Evolutionary conservation across 805 yeast species (phyloP).

Genomic region (Kurtzmaniella cleridarum): DNA sequence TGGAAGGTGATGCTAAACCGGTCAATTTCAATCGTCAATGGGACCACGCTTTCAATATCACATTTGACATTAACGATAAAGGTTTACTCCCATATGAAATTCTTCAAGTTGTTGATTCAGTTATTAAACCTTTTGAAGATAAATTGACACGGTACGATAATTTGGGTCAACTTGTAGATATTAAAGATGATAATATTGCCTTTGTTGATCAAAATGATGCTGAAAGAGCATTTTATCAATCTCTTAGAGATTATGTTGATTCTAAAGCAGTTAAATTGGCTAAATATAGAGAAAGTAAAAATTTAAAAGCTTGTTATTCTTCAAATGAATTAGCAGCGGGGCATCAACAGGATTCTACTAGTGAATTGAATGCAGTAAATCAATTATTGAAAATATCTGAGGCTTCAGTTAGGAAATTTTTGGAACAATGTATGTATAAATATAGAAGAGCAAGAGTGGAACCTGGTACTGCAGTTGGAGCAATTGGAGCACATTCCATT

Average conservation of each 20-base stretch:
- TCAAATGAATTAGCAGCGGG: constrained; percentile 24
- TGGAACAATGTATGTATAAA: constrained; percentile 72
- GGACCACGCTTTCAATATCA: constrained; percentile 82
- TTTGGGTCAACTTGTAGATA: constrained; percentile 50
- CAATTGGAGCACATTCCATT: constrained; percentile 97
- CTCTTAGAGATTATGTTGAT: constrained; percentile 60
- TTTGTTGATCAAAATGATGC: constrained; percentile 83
- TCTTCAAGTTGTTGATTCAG: constrained; percentile 44
- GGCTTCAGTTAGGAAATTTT: constrained; percentile 55
- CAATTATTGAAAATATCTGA: constrained; percentile 67
- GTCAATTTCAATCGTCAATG: constrained; percentile 91
- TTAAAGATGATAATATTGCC: constrained; percentile 47
- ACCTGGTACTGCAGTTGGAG: constrained; percentile 99
- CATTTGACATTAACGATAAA: constrained; percentile 49
- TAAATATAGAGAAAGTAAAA: constrained; percentile 47
- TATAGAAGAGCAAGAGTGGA: constrained; percentile 89
- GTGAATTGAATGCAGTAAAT: constrained; percentile 42
- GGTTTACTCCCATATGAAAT: constrained; percentile 72
- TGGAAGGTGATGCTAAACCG: constrained; percentile 98
- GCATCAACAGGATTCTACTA: constrained; percentile 23
- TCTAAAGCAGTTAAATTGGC: constrained; percentile 57
- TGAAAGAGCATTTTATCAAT: constrained; percentile 75
- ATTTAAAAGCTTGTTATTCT: constrained; percentile 41
- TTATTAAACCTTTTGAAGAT: constrained; percentile 57
- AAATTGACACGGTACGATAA: constrained; percentile 66